Base-by-base conservation (phyloP, 176 grass and related monocot genomes). In the Tillandsia leiboldiana region DNA sequence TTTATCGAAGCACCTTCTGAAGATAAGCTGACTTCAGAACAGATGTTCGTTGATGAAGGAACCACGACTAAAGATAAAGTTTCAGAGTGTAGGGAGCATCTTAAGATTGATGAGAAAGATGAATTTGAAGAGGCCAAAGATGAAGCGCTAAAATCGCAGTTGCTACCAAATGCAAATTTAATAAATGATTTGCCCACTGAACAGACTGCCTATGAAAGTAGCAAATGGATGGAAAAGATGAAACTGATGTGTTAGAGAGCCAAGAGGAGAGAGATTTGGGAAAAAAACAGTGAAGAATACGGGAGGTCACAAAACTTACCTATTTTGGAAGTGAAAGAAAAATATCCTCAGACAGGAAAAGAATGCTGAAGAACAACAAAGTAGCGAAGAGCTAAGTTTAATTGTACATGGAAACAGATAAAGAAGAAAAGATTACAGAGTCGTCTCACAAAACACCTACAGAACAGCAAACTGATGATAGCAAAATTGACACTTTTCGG, bases 391-490 rank as follows among this genome's bases (percentile, higher is more conserved):
- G 10, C 13, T 67, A 18, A n/a, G 22, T 61, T 61, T n/a, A 56
- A 13, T n/a, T 56, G 12, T 7, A 47, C 12, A 17, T 63, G 59
- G 22, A 17, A 13, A 33, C 1, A 26, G 26, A 14, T n/a, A 66
- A 12, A 66, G 63, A 47, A 42, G 63, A 66, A 13, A 47, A 66
- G 20, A 7, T 47, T 66, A 28, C 11, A 33, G 63, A 66, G 13
- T 47, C 26, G 11, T 66, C 26, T 66, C 33, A 65, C 15, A 5
- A 33, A 66, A 29, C 63, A 66, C 15, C 14, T 29, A 12, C 7
- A 67, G 65, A 67, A 49, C 29, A 67, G 29, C 15, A 67, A 49
- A 47, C 13, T 9, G 13, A 20, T 67, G n/a, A 67, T 67, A n/a
- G 14, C 3, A 67, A 67, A 11, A 48, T 49, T 49, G 23, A 67